phyloP scores from a whole-genome alignment of 805 yeast species.

The Candida verbasci region DNA sequence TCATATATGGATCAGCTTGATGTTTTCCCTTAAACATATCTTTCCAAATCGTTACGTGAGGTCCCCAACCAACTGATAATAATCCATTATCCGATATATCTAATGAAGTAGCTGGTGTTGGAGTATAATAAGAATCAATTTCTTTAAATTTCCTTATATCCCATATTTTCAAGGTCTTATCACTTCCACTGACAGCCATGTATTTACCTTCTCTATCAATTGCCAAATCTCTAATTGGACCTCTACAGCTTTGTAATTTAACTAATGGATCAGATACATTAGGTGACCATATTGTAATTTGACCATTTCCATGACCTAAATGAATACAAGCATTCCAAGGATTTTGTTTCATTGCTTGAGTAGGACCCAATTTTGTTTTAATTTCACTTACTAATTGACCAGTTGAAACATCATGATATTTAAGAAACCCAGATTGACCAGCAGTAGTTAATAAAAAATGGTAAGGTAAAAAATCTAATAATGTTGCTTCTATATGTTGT shows the following conservation, averaged over 20 bases:
- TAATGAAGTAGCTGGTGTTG: constrained; percentile 80
- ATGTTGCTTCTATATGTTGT: constrained; percentile 82
- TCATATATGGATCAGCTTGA: constrained; percentile 88
- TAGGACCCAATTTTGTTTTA: constrained; percentile 86
- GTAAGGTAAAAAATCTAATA: constrained; percentile 85
- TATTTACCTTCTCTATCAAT: constrained; percentile 88
- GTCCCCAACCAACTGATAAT: constrained; percentile 90
- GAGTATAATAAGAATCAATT: constrained; percentile 64
- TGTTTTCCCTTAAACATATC: constrained; percentile 60
- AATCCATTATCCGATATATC: constrained; percentile 86
- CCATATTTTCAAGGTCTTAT: constrained; percentile 83
- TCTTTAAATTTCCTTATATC: constrained; percentile 82
- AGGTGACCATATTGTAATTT: constrained; percentile 93
- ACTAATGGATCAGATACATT: constrained; percentile 80
- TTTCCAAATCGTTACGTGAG: constrained; percentile 93
- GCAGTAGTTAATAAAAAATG: constrained; percentile 85
- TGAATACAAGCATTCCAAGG: constrained; percentile 96
- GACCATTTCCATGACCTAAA: constrained; percentile 89
- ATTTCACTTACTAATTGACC: constrained; percentile 81
- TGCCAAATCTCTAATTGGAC: constrained; percentile 83
- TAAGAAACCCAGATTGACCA: constrained; percentile 83
- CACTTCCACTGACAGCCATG: constrained; percentile 92
- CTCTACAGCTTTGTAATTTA: constrained; percentile 74
- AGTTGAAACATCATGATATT: constrained; percentile 93
- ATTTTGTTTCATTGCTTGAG: constrained; percentile 81